phyloP scores from a whole-genome alignment of 2,329 filamentous ascomycete species.

The Xylaria sp. region DNA sequence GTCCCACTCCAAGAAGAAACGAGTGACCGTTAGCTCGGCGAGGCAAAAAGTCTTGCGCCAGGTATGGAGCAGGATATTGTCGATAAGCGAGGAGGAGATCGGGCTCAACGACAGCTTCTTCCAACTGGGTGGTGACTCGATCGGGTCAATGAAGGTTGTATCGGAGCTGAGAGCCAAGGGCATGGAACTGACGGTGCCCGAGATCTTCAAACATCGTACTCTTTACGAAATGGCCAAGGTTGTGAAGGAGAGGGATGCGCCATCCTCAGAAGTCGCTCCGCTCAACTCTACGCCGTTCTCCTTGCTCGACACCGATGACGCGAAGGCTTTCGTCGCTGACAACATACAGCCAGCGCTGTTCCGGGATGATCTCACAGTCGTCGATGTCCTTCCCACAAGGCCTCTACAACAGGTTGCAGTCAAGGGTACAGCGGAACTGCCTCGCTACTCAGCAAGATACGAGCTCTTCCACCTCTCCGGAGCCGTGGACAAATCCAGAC shows the following conservation, averaged over 20 bases:
- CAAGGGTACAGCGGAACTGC: conserved; percentile 60
- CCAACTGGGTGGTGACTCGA: conserved; percentile 64
- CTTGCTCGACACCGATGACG: conserved; percentile 50
- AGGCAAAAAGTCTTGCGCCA: conserved; percentile 52
- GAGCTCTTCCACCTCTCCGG: conserved; percentile 67
- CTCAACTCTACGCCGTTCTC: conserved; percentile 55
- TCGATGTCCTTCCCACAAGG: conserved; percentile 62
- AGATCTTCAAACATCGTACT: conserved; percentile 58
- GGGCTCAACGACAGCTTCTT: conserved; percentile 65
- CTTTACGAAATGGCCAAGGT: conserved; percentile 59
- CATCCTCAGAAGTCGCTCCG: conserved; percentile 22
- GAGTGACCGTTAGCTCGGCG: conserved; percentile 47
- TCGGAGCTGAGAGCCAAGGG: conserved; percentile 57
- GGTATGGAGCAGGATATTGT: conserved; percentile 57
- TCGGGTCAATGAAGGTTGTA: conserved; percentile 66
- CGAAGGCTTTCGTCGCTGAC: conserved; percentile 51
- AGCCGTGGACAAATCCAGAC: conserved; percentile 52
- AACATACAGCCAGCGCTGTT: conserved; percentile 58
- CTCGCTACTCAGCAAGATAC: conserved; percentile 68
- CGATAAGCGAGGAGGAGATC: conserved; percentile 52
- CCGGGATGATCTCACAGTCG: conserved; percentile 56
- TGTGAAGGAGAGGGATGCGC: conserved; percentile 46
- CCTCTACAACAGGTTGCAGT: conserved; percentile 66
- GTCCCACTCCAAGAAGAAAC: conserved; percentile 34
- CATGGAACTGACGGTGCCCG: conserved; percentile 57